Base-by-base conservation (phyloP, 2,329 filamentous ascomycete genomes). In the Trichoderma sp. region DNA sequence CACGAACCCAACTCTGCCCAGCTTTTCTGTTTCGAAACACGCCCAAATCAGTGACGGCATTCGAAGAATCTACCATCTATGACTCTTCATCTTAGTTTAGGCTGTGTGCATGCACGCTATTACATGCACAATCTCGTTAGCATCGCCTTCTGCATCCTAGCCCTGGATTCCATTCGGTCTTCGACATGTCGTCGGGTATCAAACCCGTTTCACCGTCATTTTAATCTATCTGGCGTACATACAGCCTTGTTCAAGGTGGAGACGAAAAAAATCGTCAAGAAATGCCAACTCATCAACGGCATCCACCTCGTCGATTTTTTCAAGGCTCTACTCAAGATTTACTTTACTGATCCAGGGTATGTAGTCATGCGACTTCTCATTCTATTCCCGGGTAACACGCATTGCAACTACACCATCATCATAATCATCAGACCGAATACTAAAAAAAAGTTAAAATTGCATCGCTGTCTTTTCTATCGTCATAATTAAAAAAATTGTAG, bases 401-500 rank as follows among this genome's bases (percentile, higher is more conserved):
- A 1, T 1, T 54, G 4, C 27, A 5, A n/a, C 22, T 4, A 9
- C 45, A 13, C 5, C 17, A n/a, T 54, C 27, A 3, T 2, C n/a
- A 34, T 3, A 3, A 17, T 52, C 25, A 29, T 42, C 50, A 29
- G 53, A 37, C 19, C 8, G 19, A 34, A 32, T 8, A 27, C 17
- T 25, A 59, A 27, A 29, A 27, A 42, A 53, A 64, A 15, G n/a
- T 17, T n/a, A 59, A 32, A 52, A 32, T 22, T n/a, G 27, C 56
- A 56, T 57, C 66, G 59, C 53, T 68, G 66, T 68, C 66, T 54
- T 56, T 63, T 68, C 66, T 68, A 68, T 68, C 56, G 19, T 68
- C 22, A 68, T 57, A 57, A 42, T 19, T 64, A 59, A 52, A 50
- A 52, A n/a, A 34, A 48, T 5, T 63, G 58, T 64, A 57, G 45